Conservation (phyloP, 495 filamentous ascomycete species). For the Glarea lozoyensis region DNA sequence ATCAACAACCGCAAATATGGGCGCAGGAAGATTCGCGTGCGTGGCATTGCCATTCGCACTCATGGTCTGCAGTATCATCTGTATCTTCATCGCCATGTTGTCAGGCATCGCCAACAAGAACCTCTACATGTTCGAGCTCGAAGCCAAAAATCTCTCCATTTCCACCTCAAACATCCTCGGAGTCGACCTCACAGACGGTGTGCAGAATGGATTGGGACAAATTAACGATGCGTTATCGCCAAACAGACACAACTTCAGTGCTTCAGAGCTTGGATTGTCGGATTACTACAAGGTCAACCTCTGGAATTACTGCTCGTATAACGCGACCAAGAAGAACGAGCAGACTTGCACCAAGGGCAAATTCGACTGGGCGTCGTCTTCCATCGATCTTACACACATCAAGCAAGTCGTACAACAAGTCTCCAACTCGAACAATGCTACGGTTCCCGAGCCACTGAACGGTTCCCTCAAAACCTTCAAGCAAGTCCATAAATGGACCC, state of each 20-base stretch:
- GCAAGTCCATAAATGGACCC: conserved; percentile 71
- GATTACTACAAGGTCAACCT: conserved; percentile 77
- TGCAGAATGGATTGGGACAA: background rate
- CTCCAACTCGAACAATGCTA: conserved; percentile 24
- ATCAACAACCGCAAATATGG: conserved; percentile 14
- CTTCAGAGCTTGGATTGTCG: conserved; percentile 48
- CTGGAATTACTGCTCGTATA: conserved; percentile 90
- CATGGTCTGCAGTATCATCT: conserved; percentile 63
- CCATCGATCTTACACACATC: conserved; percentile 48
- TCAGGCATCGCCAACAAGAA: conserved; percentile 60
- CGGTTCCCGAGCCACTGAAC: conserved; percentile 48
- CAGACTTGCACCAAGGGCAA: conserved; percentile 49
- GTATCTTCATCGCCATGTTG: conserved; percentile 62
- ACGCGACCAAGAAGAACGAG: conserved; percentile 42
- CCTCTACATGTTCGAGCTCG: conserved; percentile 69
- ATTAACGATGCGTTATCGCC: conserved; percentile 1
- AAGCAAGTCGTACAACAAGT: conserved; percentile 26
- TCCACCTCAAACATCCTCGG: conserved; percentile 17
- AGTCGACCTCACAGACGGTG: conserved; percentile 7
- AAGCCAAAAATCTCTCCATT: conserved; percentile 37
- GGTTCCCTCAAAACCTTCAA: conserved; percentile 63
- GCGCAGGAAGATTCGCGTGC: conserved; percentile 64
- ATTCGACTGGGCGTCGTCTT: conserved; percentile 70
- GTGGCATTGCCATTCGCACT: conserved; percentile 72
- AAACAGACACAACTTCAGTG: conserved; percentile 31